phyloP scores from a whole-genome alignment of 2,329 filamentous ascomycete genomes.

The Ophiostoma quercus region DNA sequence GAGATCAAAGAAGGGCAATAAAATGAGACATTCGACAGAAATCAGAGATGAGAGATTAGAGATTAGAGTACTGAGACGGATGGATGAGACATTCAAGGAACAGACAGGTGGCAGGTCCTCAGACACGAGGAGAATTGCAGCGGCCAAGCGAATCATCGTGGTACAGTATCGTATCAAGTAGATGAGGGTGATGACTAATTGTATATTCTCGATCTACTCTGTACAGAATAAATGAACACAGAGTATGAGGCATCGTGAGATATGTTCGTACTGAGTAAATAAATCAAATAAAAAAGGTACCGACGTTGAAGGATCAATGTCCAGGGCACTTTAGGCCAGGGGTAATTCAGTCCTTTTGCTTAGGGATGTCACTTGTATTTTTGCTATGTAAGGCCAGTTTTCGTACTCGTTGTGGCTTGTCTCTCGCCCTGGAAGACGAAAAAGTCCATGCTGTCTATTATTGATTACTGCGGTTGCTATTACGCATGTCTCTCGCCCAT shows the following conservation, averaged over 20 bases:
- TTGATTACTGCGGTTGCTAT: not conserved
- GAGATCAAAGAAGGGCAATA: too few species aligned
- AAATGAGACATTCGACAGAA: too few species aligned
- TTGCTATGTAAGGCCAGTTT: too few species aligned
- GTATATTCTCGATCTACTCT: not conserved
- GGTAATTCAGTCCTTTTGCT: conserved; percentile 10
- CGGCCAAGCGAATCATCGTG: not conserved
- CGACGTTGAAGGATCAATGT: not conserved
- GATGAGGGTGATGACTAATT: not conserved
- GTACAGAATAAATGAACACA: too few species aligned
- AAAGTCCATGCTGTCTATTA: not conserved
- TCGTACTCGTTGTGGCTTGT: not conserved
- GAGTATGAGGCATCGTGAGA: too few species aligned
- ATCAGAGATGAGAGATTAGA: too few species aligned
- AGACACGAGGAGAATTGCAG: not conserved
- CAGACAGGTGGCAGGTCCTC: not conserved
- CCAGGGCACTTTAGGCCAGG: not conserved
- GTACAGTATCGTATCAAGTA: not conserved
- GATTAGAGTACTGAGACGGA: too few species aligned
- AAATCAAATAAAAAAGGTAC: too few species aligned
- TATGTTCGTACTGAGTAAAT: not conserved
- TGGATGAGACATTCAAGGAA: not conserved
- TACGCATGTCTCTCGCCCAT: not conserved
- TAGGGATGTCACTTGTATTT: not conserved
- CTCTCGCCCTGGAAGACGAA: not conserved